Conservation (phyloP, 192 early-diverging fungal species). For the Coemansia sp. region DNA sequence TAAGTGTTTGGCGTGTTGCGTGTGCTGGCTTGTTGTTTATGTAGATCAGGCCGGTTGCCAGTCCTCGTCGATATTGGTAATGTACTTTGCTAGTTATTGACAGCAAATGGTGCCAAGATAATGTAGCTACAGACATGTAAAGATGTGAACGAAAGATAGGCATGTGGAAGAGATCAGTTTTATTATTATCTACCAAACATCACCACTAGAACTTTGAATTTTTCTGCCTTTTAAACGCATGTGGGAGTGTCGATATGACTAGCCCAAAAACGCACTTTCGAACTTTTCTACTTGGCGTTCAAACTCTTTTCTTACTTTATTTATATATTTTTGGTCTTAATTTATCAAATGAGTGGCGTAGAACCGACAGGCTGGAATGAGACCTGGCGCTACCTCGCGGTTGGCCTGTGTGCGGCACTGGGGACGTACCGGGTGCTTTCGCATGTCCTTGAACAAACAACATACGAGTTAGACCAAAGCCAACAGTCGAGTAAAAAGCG, state of each 20-base stretch:
- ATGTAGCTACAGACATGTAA: background rate
- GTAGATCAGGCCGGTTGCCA: slow-evolving; percentile 16
- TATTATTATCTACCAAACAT: background rate
- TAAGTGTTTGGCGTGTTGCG: background rate
- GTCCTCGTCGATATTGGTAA: background rate
- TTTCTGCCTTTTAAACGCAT: background rate
- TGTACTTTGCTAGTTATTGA: background rate
- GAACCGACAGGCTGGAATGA: background rate
- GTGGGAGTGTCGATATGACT: background rate
- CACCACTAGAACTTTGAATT: background rate
- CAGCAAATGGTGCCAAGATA: background rate
- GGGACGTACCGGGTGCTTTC: slow-evolving; percentile 36
- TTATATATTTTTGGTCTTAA: background rate
- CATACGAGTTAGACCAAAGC: slow-evolving; percentile 25
- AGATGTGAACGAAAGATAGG: background rate
- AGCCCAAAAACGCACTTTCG: no score
- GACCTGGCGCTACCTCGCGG: slow-evolving; percentile 20
- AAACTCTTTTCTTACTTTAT: background rate
- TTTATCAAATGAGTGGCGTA: background rate
- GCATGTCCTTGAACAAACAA: slow-evolving; percentile 37
- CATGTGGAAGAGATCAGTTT: background rate
- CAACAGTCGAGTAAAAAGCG: background rate
- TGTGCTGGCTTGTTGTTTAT: slow-evolving; percentile 5
- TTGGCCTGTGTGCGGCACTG: slow-evolving; percentile 18
- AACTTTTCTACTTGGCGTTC: background rate